A percentile compares a stretch with the other conserved stretches of the same genome.
phyloP scores from a whole-genome alignment of 2,329 filamentous ascomycete genomes.

The Metarhizium rileyi region DNA sequence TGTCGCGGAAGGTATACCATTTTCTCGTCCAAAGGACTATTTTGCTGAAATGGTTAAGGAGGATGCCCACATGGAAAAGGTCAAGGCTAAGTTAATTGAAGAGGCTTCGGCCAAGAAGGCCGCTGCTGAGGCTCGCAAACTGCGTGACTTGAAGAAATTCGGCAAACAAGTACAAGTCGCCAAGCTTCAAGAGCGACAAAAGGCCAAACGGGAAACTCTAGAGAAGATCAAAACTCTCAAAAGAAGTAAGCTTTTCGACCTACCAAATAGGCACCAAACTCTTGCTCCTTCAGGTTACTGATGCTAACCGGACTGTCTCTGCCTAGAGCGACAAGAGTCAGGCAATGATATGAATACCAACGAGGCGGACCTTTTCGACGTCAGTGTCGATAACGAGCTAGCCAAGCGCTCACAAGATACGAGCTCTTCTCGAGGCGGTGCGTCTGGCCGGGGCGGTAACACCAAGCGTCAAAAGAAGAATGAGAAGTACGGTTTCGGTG shows the following conservation, averaged over 20 bases:
- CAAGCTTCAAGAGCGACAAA: slow-evolving; percentile 87
- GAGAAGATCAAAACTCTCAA: slow-evolving; percentile 95
- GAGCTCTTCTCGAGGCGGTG: slow-evolving; percentile 24
- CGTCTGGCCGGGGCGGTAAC: slow-evolving; percentile 30
- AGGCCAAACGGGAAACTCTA: slow-evolving; percentile 83
- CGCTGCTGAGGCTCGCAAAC: slow-evolving; percentile 78
- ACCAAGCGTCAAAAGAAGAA: slow-evolving; percentile 88
- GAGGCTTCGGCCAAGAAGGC: slow-evolving; percentile 91
- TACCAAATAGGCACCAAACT: slow-evolving; percentile 6
- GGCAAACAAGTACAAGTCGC: slow-evolving; percentile 97
- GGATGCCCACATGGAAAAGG: slow-evolving; percentile 95
- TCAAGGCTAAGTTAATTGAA: slow-evolving; percentile 87
- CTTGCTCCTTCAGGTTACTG: neutral
- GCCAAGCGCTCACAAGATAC: slow-evolving; percentile 26
- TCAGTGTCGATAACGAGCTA: slow-evolving; percentile 66
- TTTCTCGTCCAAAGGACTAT: slow-evolving; percentile 85
- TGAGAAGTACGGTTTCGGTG: slow-evolving; percentile 88
- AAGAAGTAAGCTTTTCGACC: slow-evolving; percentile 60
- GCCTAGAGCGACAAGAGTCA: slow-evolving; percentile 73
- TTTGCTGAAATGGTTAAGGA: slow-evolving; percentile 99
- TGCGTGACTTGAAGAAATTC: slow-evolving; percentile 96
- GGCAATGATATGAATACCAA: slow-evolving; percentile 52
- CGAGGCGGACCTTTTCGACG: slow-evolving; percentile 84
- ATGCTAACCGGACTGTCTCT: neutral
- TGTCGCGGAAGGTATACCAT: slow-evolving; percentile 72